Base-by-base conservation (phyloP, 2,329 filamentous ascomycete genomes). In the Clarireedia paspali region DNA sequence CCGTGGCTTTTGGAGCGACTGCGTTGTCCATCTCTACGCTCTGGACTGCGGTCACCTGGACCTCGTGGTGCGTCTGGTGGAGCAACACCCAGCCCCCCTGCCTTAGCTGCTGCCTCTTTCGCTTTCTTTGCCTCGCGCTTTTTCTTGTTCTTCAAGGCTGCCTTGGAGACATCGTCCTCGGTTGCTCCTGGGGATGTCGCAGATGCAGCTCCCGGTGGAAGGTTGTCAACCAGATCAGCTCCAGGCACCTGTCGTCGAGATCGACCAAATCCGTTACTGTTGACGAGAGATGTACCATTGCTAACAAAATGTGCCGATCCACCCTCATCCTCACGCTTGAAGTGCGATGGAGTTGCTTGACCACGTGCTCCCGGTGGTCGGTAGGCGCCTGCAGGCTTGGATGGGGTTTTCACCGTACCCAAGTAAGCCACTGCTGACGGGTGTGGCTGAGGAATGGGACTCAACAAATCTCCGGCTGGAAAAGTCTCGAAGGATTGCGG, bases 301-400 rank as follows among this genome's bases (percentile, higher is more conserved):
- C 88, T 85, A 64, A 84, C 80, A 57, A 89, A 77, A 68, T 91
- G 95, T 6, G 92, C 91, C 7, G 88, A 88, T 53, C 94, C 94
- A 52, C 94, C 94, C 73, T 99, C 90, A 62, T 99, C 94, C 72
- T 99, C 94, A 57, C 94, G 90, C 79, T 95, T 95, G 78, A 97
- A 99, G 65, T 94, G 89, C 60, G 97, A 77, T 9, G 94, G 94
- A 0, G 94, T 97, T 53, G 84, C 81, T 60, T 88, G 84, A 52
- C 94, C 94, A 63, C 94, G 88, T 27, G 94, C 94, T 63, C 94
- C 94, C 2, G 94, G 94, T 40, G 94, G 94, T 47, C 94, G 87
- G 71, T 99, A 99, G 3, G 94, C 94, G 63, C 94, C 94, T n/a
- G 89, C 91, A 46, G 94, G 91, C 77, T 99, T 99, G 59, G 90